Base-by-base conservation (phyloP, 495 filamentous ascomycete genomes). In the Penicillium soppii region DNA sequence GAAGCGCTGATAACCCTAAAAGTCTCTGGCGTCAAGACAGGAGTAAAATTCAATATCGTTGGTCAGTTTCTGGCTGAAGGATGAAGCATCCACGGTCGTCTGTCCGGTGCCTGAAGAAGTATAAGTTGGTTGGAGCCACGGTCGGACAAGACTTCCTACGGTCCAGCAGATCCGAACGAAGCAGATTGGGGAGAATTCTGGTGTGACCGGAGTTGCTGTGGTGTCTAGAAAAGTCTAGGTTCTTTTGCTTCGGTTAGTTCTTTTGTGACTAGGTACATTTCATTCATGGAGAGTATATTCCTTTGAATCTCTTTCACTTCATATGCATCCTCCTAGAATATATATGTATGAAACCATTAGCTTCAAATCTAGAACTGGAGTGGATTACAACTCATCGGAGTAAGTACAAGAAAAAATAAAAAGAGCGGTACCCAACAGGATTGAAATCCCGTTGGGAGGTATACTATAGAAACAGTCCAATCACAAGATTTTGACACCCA, bases 91-190 rank as follows among this genome's bases (percentile, higher is more conserved):
- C 62, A 62, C 58, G 62, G 47, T 52, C 32, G 33, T 47, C 19
- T 19, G 35, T 43, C 23, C 44, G 39, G 53, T 56, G 48, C 47
- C 53, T 63, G 60, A 59, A 54, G 53, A 52, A 54, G 53, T 20
- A 33, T 42, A 56, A 23, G 58, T 40, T 40, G 27, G 50, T 42
- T 47, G 35, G 56, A 66, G 59, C 62, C 62, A 63, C 59, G 62
- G 62, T 65, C 59, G 62, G 62, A 66, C 62, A 66, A 51, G 35
- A 61, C 37, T 63, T 63, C 59, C 62, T 46, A 48, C 61, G 61
- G 62, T 59, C 62, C 60, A 66, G 59, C 40, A 66, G 62, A 61
- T 63, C 62, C 62, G 62, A 39, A 36, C 62, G 53, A 63, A 63
- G 30, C 19, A 33, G 21, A 20, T 12, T 27, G 10, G 25, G 10